A percentile compares a stretch with the other conserved stretches of the same genome.
These are phyloP conservation scores for Immersiella caudata DNA, from an alignment of 495 filamentous ascomycete species.

Conservation along the genomic window DNA sequence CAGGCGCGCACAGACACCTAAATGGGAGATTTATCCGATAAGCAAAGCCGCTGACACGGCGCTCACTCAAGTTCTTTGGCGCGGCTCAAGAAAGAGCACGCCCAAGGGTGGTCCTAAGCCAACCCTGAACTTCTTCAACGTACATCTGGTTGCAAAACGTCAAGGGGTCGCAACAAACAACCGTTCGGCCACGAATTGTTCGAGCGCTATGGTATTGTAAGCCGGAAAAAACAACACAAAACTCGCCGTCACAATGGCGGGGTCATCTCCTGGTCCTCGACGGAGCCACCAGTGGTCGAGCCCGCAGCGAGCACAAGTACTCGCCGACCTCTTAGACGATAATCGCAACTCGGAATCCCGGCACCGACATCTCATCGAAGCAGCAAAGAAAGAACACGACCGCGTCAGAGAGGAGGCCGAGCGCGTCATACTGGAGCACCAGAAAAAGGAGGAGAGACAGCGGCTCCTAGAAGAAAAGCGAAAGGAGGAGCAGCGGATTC, in stretches of 20 bases:
- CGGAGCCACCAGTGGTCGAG: slow-evolving; percentile 42
- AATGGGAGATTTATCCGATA: neutral
- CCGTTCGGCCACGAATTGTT: neutral
- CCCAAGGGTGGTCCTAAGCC: neutral
- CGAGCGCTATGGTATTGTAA: neutral
- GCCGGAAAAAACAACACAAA: neutral
- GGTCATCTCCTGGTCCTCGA: slow-evolving; percentile 41
- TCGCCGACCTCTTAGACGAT: slow-evolving; percentile 44
- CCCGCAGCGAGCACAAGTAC: slow-evolving; percentile 33
- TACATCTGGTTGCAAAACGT: neutral
- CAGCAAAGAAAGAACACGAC: slow-evolving; percentile 64
- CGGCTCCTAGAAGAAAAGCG: slow-evolving; percentile 51
- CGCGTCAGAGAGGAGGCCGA: slow-evolving; percentile 64
- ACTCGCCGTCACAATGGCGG: slow-evolving; percentile 36
- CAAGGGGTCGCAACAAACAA: neutral
- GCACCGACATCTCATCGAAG: slow-evolving; percentile 64
- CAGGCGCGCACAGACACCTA: neutral
- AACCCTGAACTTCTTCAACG: neutral
- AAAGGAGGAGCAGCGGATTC: slow-evolving; percentile 58
- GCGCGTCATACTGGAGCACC: slow-evolving; percentile 49
- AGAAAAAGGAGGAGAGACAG: slow-evolving; percentile 50
- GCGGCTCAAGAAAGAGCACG: neutral
- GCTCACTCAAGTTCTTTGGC: neutral
- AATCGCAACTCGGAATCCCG: slow-evolving; percentile 48
- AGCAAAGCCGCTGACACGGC: neutral